These are phyloP conservation scores for Aspergillus ellipticus DNA, from an alignment of 495 filamentous ascomycete species.

Conservation along the genomic window DNA sequence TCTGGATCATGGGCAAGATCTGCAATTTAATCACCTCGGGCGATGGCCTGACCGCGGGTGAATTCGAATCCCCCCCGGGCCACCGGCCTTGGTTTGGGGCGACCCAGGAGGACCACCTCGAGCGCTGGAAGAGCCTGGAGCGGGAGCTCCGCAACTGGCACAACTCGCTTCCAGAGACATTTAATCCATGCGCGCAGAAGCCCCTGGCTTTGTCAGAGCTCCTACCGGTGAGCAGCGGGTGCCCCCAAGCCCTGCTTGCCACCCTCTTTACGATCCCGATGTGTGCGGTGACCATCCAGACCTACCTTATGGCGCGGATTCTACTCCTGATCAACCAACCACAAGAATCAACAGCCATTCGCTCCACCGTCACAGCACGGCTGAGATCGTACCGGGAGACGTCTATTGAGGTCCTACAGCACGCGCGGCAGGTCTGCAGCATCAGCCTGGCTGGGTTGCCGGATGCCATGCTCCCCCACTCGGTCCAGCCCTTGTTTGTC, in stretches of 20 bases:
- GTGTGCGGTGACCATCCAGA: conserved; percentile 24
- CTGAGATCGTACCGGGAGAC: conserved; percentile 20
- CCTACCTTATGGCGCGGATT: conserved; percentile 20
- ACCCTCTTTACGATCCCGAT: conserved; percentile 22
- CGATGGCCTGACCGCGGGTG: conserved; percentile 10
- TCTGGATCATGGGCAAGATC: conserved; percentile 22
- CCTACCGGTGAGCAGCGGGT: background rate
- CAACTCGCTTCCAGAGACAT: conserved; percentile 13
- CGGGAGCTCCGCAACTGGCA: conserved; percentile 17
- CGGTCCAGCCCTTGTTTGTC: conserved; percentile 25
- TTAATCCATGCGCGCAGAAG: conserved; percentile 9
- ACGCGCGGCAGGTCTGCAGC: conserved; percentile 20
- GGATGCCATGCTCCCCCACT: conserved; percentile 16
- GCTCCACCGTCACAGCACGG: conserved; percentile 21
- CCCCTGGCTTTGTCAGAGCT: background rate
- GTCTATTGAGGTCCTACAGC: conserved; percentile 5
- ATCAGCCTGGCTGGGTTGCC: conserved; percentile 21
- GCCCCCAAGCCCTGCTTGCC: conserved; percentile 15
- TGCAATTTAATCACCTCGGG: conserved; percentile 18
- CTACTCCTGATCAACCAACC: conserved; percentile 19
- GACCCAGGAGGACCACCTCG: conserved; percentile 15
- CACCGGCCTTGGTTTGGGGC: conserved; percentile 14
- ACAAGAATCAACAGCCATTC: conserved; percentile 26
- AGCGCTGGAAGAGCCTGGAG: conserved; percentile 18
- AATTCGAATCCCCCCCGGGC: conserved; percentile 10